Evolutionary conservation across 2,329 filamentous ascomycete species (phyloP).

Genomic region (Epichloe hybrida): DNA sequence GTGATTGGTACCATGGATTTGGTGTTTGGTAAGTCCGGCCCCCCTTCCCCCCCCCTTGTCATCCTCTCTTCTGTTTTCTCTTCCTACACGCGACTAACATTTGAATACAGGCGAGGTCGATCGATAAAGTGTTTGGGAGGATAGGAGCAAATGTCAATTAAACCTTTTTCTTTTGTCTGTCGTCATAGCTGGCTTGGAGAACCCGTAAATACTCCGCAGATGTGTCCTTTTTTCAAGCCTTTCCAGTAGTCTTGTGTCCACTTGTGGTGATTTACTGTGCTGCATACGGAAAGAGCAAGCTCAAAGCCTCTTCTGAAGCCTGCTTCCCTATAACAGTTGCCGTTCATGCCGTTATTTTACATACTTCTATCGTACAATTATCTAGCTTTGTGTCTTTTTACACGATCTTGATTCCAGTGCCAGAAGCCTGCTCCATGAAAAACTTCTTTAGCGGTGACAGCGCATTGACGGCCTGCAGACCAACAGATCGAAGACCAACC

Average conservation of each 20-base stretch:
- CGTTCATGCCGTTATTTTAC: background rate
- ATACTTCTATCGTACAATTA: background rate
- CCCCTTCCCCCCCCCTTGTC: no score
- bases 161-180: constrained; percentile 23
- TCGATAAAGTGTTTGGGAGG: constrained; percentile 28
- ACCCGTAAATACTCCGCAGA: constrained; percentile 24
- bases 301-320: no score
- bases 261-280: no score
- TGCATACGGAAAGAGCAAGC: no score
- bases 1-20: constrained; percentile 87
- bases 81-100: background rate
- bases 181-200: constrained; percentile 21
- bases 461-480: constrained; percentile 62
- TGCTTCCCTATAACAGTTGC: background rate
- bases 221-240: constrained; percentile 6
- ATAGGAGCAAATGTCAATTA: constrained; percentile 17
- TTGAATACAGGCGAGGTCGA: constrained; percentile 42
- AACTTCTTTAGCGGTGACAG: constrained; percentile 67
- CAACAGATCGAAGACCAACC: constrained; percentile 65
- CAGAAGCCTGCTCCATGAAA: constrained; percentile 64
- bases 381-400: constrained; percentile 8
- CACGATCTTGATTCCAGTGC: constrained; percentile 35
- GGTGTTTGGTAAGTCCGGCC: constrained; percentile 69
- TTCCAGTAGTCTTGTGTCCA: no score
- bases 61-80: background rate